Conservation (phyloP, 495 filamentous ascomycete species). For the Aspergillus incahuasiensis region DNA sequence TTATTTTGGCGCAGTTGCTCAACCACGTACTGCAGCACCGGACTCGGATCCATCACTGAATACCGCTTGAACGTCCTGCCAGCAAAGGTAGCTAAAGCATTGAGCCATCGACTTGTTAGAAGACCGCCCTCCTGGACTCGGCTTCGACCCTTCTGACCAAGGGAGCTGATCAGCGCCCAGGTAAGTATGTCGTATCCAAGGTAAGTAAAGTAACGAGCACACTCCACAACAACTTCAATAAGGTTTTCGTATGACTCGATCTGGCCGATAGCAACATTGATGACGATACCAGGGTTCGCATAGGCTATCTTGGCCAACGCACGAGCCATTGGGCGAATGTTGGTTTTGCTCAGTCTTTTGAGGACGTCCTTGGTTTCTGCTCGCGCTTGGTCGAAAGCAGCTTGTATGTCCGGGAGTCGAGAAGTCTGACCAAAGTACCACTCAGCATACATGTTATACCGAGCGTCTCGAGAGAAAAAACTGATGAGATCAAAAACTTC, state of each 20-base stretch:
- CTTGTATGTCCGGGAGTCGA: conserved; percentile 68
- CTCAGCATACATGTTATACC: conserved; percentile 89
- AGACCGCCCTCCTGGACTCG: conserved; percentile 80
- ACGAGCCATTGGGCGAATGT: conserved; percentile 78
- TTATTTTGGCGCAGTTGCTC: conserved; percentile 75
- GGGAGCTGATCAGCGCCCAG: conserved; percentile 76
- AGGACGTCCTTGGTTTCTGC: conserved; percentile 75
- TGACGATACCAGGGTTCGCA: conserved; percentile 84
- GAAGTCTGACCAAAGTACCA: conserved; percentile 80
- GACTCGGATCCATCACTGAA: conserved; percentile 74
- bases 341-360: conserved; percentile 80
- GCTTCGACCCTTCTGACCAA: conserved; percentile 69
- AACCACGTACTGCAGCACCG: conserved; percentile 84
- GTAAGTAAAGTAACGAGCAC: conserved; percentile 85
- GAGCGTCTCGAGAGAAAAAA: conserved; percentile 64
- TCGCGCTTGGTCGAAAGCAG: conserved; percentile 69
- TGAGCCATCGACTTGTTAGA: conserved; percentile 83
- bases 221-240: conserved; percentile 88
- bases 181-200: conserved; percentile 90
- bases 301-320: conserved; percentile 82
- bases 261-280: conserved; percentile 77
- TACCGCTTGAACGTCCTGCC: conserved; percentile 81
- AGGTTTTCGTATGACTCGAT: conserved; percentile 91
- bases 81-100: conserved; percentile 77
- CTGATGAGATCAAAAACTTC: conserved; percentile 80